Evolutionary conservation across 352 stramenopile species (phyloP), one percentile per base, ranked within the genome.

Genomic region (Phytophthora boehmeriae): DNA sequence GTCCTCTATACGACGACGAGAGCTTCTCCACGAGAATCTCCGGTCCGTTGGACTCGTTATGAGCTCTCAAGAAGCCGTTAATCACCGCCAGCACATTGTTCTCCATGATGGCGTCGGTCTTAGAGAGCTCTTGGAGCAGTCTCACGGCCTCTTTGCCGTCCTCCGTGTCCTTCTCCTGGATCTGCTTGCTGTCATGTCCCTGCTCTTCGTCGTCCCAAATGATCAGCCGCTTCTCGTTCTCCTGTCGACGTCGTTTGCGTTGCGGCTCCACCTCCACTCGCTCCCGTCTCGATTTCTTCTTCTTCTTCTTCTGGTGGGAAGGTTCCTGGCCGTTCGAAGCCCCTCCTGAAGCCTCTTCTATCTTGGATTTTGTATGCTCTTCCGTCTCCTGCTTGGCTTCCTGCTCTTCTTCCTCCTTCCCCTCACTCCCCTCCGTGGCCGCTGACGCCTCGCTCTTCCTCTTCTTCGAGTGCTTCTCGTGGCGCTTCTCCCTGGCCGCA

Each of bases 11-110:
- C 10, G 87, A 94, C 13, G 83, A 90, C 43, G 87, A 96, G 8
- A 96, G 73, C 39, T 92, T 88, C 54, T 96, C 86, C 14, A 96
- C 87, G 0, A 96, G 64, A 43, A 96, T 89, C 57, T 96, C 87
- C 4, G 87, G 87, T 5, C 87, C 87, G 56, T 96, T 88, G 2
- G 83, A 80, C 20, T 89, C 85, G 1, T 81, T 89, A 58, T 96
- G 83, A 10, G 81, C 79, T 49, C 85, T 75, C 43, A 96, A 53
- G 44, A 96, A 96, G 5, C 81, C 82, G 68, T 96, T 96, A 59
- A 96, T 96, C 6, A 90, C 67, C 4, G 74, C 66, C 19, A 96
- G 54, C 36, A 94, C 85, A 55, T 89, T 89, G 30, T 75, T 65
- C 54, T 96, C 87, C 87, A 96, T 93, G 54, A 96, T 92, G 9